These are phyloP conservation scores for Crucihimalaya himalaica DNA, from an alignment of 345 rosid genomes.

Conservation along the genomic window DNA sequence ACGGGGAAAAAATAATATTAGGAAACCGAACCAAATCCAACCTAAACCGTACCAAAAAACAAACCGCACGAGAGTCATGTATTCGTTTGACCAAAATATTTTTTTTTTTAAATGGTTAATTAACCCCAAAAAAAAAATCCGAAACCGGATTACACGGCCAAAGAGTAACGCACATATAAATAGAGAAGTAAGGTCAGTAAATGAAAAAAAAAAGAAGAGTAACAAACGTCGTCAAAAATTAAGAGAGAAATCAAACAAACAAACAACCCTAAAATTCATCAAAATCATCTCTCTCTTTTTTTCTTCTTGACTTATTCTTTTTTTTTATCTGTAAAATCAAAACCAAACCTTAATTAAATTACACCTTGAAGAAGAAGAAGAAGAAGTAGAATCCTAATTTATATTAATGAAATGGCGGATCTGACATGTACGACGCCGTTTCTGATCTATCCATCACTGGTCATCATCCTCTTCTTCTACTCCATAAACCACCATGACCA, in stretches of 20 bases:
- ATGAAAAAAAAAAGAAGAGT: not conserved
- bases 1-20: not conserved
- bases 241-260: not conserved
- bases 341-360: slow-evolving; percentile 11
- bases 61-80: slow-evolving; percentile 24
- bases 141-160: slow-evolving; percentile 30
- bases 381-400: not conserved
- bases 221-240: not conserved
- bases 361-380: not conserved
- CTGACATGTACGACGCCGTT: slow-evolving; percentile 46
- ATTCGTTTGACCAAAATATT: slow-evolving; percentile 24
- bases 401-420: slow-evolving; percentile 46
- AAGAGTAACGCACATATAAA: slow-evolving; percentile 25
- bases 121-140: not conserved
- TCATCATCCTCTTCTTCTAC: slow-evolving; percentile 50
- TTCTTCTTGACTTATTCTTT: slow-evolving; percentile 17
- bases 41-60: slow-evolving; percentile 36
- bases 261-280: slow-evolving; percentile 32
- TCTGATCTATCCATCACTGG: slow-evolving; percentile 47
- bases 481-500: slow-evolving; percentile 43
- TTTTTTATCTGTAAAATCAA: not conserved
- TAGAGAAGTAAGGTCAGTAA: not conserved
- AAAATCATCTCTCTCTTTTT: not conserved
- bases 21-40: slow-evolving; percentile 26
- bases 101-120: not conserved